phyloP scores from a whole-genome alignment of 2,329 filamentous ascomycete genomes.

The Microsporum canis region DNA sequence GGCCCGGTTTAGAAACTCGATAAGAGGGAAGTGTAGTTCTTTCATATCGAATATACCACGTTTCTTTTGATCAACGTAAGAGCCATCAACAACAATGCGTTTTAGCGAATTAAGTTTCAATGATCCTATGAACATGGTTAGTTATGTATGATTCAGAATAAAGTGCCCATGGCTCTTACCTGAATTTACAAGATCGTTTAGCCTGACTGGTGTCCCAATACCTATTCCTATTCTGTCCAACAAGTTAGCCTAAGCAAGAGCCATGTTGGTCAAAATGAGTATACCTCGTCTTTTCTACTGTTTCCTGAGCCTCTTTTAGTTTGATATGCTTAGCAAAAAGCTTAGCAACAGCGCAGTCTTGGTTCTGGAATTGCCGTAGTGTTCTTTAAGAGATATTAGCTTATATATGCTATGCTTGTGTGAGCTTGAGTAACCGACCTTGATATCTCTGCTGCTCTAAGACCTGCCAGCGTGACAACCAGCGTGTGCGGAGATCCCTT shows the following conservation, averaged over 20 bases:
- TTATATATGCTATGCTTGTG: constrained; percentile 6
- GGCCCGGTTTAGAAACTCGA: constrained; percentile 58
- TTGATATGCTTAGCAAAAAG: constrained; percentile 99
- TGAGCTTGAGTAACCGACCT: constrained; percentile 39
- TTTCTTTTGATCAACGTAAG: constrained; percentile 90
- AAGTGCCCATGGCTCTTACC: constrained; percentile 41
- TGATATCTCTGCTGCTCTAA: constrained; percentile 75
- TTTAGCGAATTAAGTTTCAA: constrained; percentile 60
- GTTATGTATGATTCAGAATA: background rate
- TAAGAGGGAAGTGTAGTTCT: constrained; percentile 72
- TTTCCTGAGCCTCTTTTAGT: constrained; percentile 69
- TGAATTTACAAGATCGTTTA: constrained; percentile 72
- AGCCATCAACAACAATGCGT: constrained; percentile 78
- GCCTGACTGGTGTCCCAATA: constrained; percentile 74
- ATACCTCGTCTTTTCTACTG: constrained; percentile 52
- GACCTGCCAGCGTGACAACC: constrained; percentile 70
- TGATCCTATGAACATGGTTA: constrained; percentile 41
- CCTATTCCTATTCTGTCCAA: constrained; percentile 63
- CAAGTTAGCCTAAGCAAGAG: background rate
- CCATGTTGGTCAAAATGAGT: constrained; percentile 9
- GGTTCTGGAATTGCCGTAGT: constrained; percentile 66
- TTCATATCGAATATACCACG: constrained; percentile 90
- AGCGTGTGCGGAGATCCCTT: constrained; percentile 74
- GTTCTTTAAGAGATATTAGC: constrained; percentile 37
- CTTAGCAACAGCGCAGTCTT: constrained; percentile 70